Evolutionary conservation across 805 yeast genomes (phyloP), one percentile per base, ranked within the genome.

Genomic region (Yamadazyma phyllophila): DNA sequence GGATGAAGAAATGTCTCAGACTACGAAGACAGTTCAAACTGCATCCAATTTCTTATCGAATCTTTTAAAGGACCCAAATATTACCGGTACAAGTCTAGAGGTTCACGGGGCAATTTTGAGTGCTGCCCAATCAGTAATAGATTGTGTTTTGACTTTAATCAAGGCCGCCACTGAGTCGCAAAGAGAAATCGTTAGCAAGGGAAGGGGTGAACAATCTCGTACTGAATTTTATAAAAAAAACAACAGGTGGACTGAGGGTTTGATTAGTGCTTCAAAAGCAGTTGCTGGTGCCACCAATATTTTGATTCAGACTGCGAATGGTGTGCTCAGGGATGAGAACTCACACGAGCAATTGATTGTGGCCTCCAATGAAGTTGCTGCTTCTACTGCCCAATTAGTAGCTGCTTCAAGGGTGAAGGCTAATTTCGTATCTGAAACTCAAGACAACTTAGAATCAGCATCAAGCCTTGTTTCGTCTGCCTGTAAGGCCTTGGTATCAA

Each of bases 211-310:
- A 0, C 80, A 76, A 39, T 73, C 88, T 1, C 73, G 81, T 47
- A 80, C 89, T 11, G 86, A 85, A 37, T 89, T 84, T 62, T 90
- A 90, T 67, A 86, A 84, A 62, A 88, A 88, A 65, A 86, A 89
- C 62, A 89, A 83, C 63, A 77, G 92, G 56, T 89, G 97, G 97
- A 88, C 96, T 0, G 96, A 90, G 65, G 97, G 97, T 16, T 80
- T 89, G 46, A 82, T 89, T 26, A 85, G 95, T 48, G 96, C 96
- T 13, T 88, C 96, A 1, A 83, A 85, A 56, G 83, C 92, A 1
- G 94, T 89, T 33, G 96, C 95, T 1, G 79, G 80, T 2, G 80
- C 96, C 1, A 90, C 97, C 2, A 85, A 83, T 56, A 70, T 84
- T n/a, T 74, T 89, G 51, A 89, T 89, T 48, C 79, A 79, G 48